Base-by-base conservation (phyloP, 257 asterid species). In the Plantago elongata region DNA sequence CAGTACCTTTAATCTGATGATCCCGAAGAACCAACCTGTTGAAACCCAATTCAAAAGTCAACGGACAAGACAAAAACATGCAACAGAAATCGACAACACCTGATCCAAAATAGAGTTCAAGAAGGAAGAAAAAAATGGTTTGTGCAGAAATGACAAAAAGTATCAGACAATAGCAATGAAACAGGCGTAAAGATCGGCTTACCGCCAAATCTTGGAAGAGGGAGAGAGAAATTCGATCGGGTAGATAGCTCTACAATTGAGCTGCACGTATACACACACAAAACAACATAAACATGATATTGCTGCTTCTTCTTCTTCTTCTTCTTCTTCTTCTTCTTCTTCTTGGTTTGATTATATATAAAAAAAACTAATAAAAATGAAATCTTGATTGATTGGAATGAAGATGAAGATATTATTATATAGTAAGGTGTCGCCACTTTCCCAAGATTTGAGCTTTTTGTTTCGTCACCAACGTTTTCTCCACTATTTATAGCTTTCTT, bases 181-280 rank as follows among this genome's bases (percentile, higher is more conserved):
- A 67, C 61, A 66, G 75, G 79, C 74, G 69, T 66, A 60, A 73
- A 65, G 61, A 70, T 76, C 76, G 74, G 78, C 61, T 73, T 77
- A 85, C 95, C 95, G 80, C 80, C 78, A 79, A 81, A 76, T 71
- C 71, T 51, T 49, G 22, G 51, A 56, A 76, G 79, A 71, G 14
- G 60, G 69, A 69, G 72, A 67, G 72, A 77, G 73, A 63, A 51
- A 75, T 65, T 60, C 61, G 70, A 74, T 80, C 72, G 47, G 49
- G 48, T 13, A 0, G 48, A 2, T 9, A 40, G 63, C 56, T 74
- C 72, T 47, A 56, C 70, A 75, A 52, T 45, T 68, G n/a, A n/a
- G n/a, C 56, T 42, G 72, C 77, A 51, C 22, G 72, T 65, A 59
- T 22, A 22, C 2, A 22, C 27, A 22, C 27, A 22, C 27, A 22